Evolutionary conservation across 495 filamentous ascomycete genomes (phyloP).

Genomic region (Letharia lupina): DNA sequence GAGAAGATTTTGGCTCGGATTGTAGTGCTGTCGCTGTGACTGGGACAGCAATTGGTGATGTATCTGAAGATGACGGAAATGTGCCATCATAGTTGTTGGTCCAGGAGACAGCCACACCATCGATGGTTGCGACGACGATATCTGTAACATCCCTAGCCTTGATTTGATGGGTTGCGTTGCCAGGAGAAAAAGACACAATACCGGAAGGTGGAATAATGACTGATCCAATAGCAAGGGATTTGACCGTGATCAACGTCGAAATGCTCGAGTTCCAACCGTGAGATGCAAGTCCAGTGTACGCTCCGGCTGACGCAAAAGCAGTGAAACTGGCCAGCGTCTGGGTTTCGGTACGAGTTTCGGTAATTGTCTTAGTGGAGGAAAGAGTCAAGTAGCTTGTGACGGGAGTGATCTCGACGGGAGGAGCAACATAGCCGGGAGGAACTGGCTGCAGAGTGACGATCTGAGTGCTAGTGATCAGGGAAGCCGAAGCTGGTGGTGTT

Average conservation of each 20-base stretch:
- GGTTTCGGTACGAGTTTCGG: slow-evolving; percentile 6
- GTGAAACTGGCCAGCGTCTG: background rate
- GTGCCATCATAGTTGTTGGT: slow-evolving; percentile 21
- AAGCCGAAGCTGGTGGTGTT: slow-evolving; percentile 7
- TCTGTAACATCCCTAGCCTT: slow-evolving; percentile 16
- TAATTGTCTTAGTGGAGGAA: slow-evolving; percentile 10
- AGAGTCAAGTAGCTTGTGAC: slow-evolving; percentile 10
- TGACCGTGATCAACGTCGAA: slow-evolving; percentile 10
- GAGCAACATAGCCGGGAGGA: background rate
- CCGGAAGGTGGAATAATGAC: background rate
- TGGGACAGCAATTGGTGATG: background rate
- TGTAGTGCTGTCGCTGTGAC: slow-evolving; percentile 4
- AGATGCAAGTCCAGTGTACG: slow-evolving; percentile 14
- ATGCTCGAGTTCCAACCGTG: slow-evolving; percentile 24
- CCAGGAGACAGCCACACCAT: slow-evolving; percentile 24
- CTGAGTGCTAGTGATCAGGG: slow-evolving; percentile 10
- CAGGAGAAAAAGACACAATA: no score
- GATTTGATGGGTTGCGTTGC: background rate
- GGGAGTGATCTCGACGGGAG: background rate
- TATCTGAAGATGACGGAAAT: background rate
- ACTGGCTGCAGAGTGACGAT: slow-evolving; percentile 14
- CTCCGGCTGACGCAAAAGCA: slow-evolving; percentile 6
- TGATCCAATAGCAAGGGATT: background rate
- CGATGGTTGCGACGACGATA: slow-evolving; percentile 21
- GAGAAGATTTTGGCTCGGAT: background rate